phyloP scores from a whole-genome alignment of 75 land plant species.

The Sequoia sempervirens region DNA sequence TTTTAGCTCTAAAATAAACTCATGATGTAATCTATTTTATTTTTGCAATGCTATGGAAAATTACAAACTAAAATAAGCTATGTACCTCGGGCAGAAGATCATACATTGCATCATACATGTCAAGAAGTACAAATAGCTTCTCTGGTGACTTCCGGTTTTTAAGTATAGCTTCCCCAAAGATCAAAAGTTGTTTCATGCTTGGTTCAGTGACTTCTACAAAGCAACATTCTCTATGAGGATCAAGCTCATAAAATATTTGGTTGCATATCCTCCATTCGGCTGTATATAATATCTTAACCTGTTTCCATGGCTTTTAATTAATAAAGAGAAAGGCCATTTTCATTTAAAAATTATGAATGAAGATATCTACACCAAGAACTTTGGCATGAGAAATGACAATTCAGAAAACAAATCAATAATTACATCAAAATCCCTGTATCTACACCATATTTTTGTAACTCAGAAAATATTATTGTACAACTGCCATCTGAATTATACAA shows the following conservation, averaged over 20 bases:
- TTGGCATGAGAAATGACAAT: neutral
- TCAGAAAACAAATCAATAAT: neutral
- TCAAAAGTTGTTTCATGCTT: constrained; percentile 22
- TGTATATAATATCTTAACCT: constrained; percentile 40
- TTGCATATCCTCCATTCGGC: constrained; percentile 33
- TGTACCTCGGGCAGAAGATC: constrained; percentile 30
- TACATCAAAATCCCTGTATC: neutral
- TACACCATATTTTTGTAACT: neutral
- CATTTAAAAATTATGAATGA: neutral
- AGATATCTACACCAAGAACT: neutral
- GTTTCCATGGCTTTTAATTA: neutral
- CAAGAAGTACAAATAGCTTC: constrained; percentile 22
- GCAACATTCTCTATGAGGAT: constrained; percentile 21
- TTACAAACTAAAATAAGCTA: constrained; percentile 5
- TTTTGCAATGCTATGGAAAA: neutral
- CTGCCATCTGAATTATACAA: neutral
- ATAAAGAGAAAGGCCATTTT: neutral
- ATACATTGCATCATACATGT: constrained; percentile 32
- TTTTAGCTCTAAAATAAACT: neutral
- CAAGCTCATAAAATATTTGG: constrained; percentile 29
- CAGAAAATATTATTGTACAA: neutral
- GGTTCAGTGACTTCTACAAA: constrained; percentile 28
- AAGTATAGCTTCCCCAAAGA: constrained; percentile 31
- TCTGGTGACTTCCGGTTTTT: constrained; percentile 24
- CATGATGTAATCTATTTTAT: neutral